These are phyloP conservation scores for Posidonia australis DNA, from an alignment of 106 monocot genomes.

Conservation along the genomic window DNA sequence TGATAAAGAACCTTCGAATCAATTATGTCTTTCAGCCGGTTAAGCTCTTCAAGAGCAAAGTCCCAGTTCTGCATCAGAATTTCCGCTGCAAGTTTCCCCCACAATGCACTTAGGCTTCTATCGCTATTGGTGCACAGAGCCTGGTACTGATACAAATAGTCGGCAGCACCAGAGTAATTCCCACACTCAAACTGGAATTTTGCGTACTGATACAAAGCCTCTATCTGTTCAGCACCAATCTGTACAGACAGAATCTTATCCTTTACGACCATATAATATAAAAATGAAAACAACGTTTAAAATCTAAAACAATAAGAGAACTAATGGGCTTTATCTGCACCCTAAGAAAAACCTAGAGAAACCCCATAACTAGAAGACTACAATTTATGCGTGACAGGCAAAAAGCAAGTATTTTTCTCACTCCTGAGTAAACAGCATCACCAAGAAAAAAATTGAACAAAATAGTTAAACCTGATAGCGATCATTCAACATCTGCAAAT, in stretches of 20 bases:
- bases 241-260: conserved; percentile 30
- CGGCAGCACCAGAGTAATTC: conserved; percentile 86
- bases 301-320: background rate
- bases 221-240: conserved; percentile 94
- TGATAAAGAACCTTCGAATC: conserved; percentile 68
- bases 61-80: conserved; percentile 99
- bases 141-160: conserved; percentile 85
- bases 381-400: too few relatives aligned
- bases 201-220: conserved; percentile 93
- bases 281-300: too few relatives aligned
- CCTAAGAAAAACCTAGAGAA: too few relatives aligned
- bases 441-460: too few relatives aligned
- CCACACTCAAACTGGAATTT: conserved; percentile 99
- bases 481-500: conserved; percentile 82
- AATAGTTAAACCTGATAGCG: conserved; percentile 41
- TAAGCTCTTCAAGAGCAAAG: conserved; percentile 84
- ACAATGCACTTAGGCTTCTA: conserved; percentile 73
- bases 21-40: conserved; percentile 82
- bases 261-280: too few relatives aligned
- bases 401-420: too few relatives aligned
- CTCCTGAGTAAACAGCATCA: too few relatives aligned
- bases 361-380: too few relatives aligned
- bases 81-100: conserved; percentile 98
- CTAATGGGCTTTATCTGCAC: too few relatives aligned
- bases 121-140: conserved; percentile 81